Evolutionary conservation across 257 asterid genomes (phyloP).

Genomic region (Perilla frutescens): DNA sequence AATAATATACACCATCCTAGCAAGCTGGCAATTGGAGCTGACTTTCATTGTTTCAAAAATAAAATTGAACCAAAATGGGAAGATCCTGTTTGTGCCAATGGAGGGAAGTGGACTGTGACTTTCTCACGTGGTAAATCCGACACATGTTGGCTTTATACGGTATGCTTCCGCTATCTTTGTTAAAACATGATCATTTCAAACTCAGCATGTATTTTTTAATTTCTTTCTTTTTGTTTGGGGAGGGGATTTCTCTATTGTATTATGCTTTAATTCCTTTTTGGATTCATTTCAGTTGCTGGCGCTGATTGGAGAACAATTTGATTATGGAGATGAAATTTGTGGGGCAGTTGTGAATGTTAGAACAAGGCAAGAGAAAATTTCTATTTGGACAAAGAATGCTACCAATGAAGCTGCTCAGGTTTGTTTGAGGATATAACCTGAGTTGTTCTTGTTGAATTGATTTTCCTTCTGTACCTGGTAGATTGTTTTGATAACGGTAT

Average conservation of each 20-base stretch:
- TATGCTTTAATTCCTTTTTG: constrained; percentile 19
- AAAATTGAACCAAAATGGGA: constrained; percentile 95
- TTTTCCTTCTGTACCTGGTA: constrained; percentile 14
- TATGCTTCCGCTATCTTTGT: constrained; percentile 35
- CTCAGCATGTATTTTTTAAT: not conserved
- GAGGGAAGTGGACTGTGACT: constrained; percentile 86
- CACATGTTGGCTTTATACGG: constrained; percentile 88
- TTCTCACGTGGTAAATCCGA: constrained; percentile 73
- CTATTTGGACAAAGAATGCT: constrained; percentile 96
- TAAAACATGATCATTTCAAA: constrained; percentile 5
- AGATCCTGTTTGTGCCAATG: constrained; percentile 92
- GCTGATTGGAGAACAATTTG: constrained; percentile 97
- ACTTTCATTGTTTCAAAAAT: constrained; percentile 85
- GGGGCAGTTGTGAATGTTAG: constrained; percentile 95
- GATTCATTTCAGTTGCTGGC: constrained; percentile 70
- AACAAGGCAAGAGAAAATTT: constrained; percentile 70
- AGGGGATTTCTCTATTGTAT: not conserved
- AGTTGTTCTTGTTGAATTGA: not conserved
- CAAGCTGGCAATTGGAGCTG: constrained; percentile 73
- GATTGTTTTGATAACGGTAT: not conserved
- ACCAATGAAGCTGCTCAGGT: constrained; percentile 96
- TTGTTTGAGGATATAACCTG: constrained; percentile 25
- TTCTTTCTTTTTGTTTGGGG: not conserved
- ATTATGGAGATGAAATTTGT: constrained; percentile 93
- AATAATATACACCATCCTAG: constrained; percentile 85